phyloP scores from a whole-genome alignment of 805 yeast species.

The Danielia reshetovae region DNA sequence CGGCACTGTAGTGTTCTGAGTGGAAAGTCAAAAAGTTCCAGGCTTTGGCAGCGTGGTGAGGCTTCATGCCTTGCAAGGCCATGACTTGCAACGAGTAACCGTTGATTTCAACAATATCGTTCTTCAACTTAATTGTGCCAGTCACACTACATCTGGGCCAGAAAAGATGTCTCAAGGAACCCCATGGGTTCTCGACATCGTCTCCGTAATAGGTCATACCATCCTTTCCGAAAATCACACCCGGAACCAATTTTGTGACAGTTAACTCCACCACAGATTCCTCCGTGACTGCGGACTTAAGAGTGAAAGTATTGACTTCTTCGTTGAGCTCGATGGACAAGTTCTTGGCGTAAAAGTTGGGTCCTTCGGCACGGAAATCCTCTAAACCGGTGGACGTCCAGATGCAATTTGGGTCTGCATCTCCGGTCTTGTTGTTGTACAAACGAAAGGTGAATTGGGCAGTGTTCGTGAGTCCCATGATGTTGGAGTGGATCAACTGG shows the following conservation, averaged over 20 bases:
- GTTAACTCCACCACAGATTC: constrained; percentile 69
- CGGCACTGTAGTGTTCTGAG: constrained; percentile 66
- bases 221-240: constrained; percentile 85
- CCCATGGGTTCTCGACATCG: constrained; percentile 86
- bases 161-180: constrained; percentile 90
- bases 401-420: constrained; percentile 39
- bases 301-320: constrained; percentile 38
- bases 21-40: constrained; percentile 96
- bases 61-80: constrained; percentile 99
- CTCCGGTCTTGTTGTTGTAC: constrained; percentile 48
- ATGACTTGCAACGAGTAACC: constrained; percentile 78
- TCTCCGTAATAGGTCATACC: constrained; percentile 88
- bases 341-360: constrained; percentile 76
- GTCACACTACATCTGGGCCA: constrained; percentile 85
- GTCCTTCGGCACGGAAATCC: constrained; percentile 67
- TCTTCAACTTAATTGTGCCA: constrained; percentile 58
- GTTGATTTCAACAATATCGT: constrained; percentile 33
- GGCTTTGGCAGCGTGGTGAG: constrained; percentile 95
- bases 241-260: constrained; percentile 61
- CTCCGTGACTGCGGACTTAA: constrained; percentile 62
- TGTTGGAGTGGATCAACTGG: constrained; percentile 90
- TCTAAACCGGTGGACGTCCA: constrained; percentile 94
- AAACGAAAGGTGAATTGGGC: constrained; percentile 93
- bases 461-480: constrained; percentile 81
- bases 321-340: constrained; percentile 61